Base-by-base conservation (phyloP, 148 eudicot species). In the Rhododendron mucronatum region DNA sequence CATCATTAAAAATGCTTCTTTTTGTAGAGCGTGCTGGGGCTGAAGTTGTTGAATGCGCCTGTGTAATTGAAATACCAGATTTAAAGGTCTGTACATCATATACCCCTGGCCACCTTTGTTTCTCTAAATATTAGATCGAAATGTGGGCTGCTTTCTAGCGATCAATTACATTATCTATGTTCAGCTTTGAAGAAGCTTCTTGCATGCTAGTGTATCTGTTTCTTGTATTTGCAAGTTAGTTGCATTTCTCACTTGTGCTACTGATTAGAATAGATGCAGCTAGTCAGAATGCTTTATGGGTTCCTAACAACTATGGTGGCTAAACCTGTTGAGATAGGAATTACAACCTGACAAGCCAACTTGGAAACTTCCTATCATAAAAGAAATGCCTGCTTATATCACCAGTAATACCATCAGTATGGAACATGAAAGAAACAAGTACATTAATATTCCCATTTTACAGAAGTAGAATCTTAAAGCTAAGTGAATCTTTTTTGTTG, bases 41-140 rank as follows among this genome's bases (percentile, higher is more conserved):
- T 61, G 97, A 95, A 88, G 97, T 94, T 45, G 91, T 94, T 77
- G 98, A 94, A 86, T 95, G 98, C 88, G 97, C 97, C 35, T 95
- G 98, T 78, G 89, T 95, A 41, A 94, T 95, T 76, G 98, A 94
- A 88, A 84, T 95, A 83, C 98, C 98, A 81, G 96, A 92, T 88
- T 85, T 95, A 21, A 94, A 95, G 98, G 98, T 95, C 45, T 21
- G 78, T 45, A 50, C 26, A 37, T 15, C 10, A 73, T 71, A 0
- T 35, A 16, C 41, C 7, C 77, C 77, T 57, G n/a, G 18, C 55
- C 9, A 3, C 65, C 30, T n/a, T 57, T 77, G 53, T 8, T 15
- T 39, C 55, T 50, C 15, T 55, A 35, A 26, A 7, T 81, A 45
- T 47, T 51, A 69, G 63, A 81, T 12, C 26, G 35, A 41, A 45